Evolutionary conservation across 2,329 filamentous ascomycete species (phyloP), one percentile per base, ranked within the genome.

Genomic region (Paramyrothecium roridum): DNA sequence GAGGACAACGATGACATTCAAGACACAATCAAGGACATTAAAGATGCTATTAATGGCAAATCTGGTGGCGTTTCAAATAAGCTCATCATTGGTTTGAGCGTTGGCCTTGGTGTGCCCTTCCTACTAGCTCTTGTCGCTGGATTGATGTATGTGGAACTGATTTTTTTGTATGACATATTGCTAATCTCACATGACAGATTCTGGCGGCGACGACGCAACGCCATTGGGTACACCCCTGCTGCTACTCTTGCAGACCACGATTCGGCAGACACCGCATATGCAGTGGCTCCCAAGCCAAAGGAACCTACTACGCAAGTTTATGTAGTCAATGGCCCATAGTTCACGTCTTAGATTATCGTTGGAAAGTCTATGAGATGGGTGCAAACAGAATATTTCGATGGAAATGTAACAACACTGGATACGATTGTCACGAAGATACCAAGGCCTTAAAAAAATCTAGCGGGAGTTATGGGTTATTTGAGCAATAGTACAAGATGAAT

Each of bases 81-180:
- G 21, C 53, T 80, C 34, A 76, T 82, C 48, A 70, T 82, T 23
- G 80, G 80, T 3, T 62, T 81, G 2, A 73, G 72, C 45, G 72
- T 82, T 1, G 80, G 80, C 1, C 52, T 79, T 11, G 77, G 76
- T 2, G 64, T 78, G 0, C 72, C 76, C 0, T 59, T 74, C 3
- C 21, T 81, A 3, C 56, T 67, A 8, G 70, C 62, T 3, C 54
- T 68, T 3, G 54, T 71, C 40, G 67, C 55, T 0, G 63, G 56
- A 7, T 53, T 68, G 54, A 63, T 67, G 73, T 75, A 63, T 67
- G 72, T 67, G 46, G 46, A 8, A 13, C n/a, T 19, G 4, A 48
- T 13, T 17, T 19, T 43, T 13, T 30, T 4, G 10, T 6, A 30
- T 30, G 26, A 30, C 26, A 30, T 6, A 6, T 30, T 30, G 26